Base-by-base conservation (phyloP, 2,329 filamentous ascomycete species). In the Kalaharituber pfeilii region DNA sequence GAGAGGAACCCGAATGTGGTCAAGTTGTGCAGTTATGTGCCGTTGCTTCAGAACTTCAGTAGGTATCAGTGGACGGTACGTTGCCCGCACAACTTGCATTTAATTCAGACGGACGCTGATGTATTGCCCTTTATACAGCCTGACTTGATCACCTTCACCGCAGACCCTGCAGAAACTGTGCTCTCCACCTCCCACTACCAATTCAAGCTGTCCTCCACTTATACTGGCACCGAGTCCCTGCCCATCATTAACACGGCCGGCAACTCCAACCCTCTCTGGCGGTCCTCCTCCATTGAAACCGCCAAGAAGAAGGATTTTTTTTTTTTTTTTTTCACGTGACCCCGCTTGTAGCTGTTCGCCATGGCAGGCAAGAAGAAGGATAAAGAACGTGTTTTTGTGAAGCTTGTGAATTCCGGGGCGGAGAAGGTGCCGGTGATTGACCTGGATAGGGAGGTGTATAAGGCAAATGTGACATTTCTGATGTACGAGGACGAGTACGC, bases 21-120 rank as follows among this genome's bases (percentile, higher is more conserved):
- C 24, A 63, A 59, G 39, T 58, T 66, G 53, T 58, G 54, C 36
- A 58, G 51, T 5, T 67, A 66, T 52, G 65, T 65, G 6, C 65
- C 65, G 2, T 60, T 63, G 47, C 50, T 65, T 27, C 60, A 65
- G 53, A 68, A 67, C 53, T 59, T 64, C 42, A 67, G 67, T 50
- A 58, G 60, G 11, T 66, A 58, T 49, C 65, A 67, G 28, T 68
- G 66, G 66, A 64, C 62, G 15, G 51, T 56, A 26, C 26, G 51
- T 42, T 36, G n/a, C n/a, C 29, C 20, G n/a, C 24, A 53, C 15
- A n/a, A 50, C 20, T n/a, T 22, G 22, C 7, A 11, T 25, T 20
- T 7, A 42, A 47, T 11, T 1, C 11, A 22, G 13, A 30, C 9
- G 49, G 28, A 13, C n/a, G n/a, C n/a, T 33, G 29, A 33, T 8